Percentiles rank a stretch among this genome's conserved stretches.
Evolutionary conservation across 768 basidiomycete species (phyloP).

Genomic region (Mycena metata): DNA sequence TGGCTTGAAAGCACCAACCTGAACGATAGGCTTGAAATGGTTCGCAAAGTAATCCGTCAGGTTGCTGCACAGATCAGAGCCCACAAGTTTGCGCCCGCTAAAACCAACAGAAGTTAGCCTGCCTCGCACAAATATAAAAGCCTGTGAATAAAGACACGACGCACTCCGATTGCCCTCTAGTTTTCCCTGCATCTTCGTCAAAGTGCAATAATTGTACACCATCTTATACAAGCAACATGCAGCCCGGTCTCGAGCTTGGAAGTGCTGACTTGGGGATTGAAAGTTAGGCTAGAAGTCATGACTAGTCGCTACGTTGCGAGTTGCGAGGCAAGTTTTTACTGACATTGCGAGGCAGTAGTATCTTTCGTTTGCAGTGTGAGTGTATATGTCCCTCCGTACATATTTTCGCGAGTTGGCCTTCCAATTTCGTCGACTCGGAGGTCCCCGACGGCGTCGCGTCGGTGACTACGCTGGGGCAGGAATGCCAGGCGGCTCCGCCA

Average conservation of each 20-base stretch:
- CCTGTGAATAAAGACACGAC: constrained; percentile 41
- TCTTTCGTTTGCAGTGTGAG: no score
- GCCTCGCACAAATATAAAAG: neutral
- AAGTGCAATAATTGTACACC: constrained; percentile 98
- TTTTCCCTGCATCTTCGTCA: constrained; percentile 54
- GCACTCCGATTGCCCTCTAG: constrained; percentile 74
- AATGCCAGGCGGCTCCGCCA: no score
- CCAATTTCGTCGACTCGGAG: no score
- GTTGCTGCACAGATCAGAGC: constrained; percentile 96
- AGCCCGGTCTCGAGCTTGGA: constrained; percentile 85
- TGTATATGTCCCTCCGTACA: no score
- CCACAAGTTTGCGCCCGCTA: constrained; percentile 97
- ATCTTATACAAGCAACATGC: constrained; percentile 83
- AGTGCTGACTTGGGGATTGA: no score
- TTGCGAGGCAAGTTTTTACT: no score
- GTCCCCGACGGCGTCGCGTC: no score
- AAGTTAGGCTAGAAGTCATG: no score
- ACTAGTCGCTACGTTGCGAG: no score
- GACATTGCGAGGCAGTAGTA: no score
- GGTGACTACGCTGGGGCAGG: no score
- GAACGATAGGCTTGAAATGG: constrained; percentile 78
- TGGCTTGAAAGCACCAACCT: constrained; percentile 40
- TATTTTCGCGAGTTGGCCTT: no score
- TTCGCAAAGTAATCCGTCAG: constrained; percentile 90
- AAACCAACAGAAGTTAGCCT: constrained; percentile 33